These are phyloP conservation scores for Fremontodendron californicum DNA, from an alignment of 345 rosid genomes.

Conservation along the genomic window DNA sequence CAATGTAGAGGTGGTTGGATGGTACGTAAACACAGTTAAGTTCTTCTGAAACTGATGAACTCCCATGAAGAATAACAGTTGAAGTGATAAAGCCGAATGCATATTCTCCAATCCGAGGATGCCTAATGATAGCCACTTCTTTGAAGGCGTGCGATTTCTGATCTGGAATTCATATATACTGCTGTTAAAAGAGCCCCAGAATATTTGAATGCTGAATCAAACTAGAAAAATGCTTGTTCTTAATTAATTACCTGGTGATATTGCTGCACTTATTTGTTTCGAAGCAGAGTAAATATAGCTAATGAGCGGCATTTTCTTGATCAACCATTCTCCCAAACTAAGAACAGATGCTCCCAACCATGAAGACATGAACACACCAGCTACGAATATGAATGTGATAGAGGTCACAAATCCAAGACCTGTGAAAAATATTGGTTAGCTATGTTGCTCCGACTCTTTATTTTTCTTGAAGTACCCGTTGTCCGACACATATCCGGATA, in stretches of 20 bases:
- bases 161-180: conserved; percentile 35
- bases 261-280: conserved; percentile 73
- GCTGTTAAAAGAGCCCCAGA: not conserved
- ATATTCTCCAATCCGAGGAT: conserved; percentile 63
- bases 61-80: conserved; percentile 50
- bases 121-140: conserved; percentile 70
- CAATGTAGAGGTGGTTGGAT: conserved; percentile 65
- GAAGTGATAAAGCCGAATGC: conserved; percentile 72
- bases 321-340: conserved; percentile 66
- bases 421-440: conserved; percentile 13
- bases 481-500: too few species aligned
- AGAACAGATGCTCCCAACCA: conserved; percentile 79
- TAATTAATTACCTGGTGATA: conserved; percentile 50
- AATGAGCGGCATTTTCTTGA: conserved; percentile 68
- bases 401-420: conserved; percentile 75
- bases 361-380: conserved; percentile 71
- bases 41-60: conserved; percentile 54
- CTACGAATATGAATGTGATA: conserved; percentile 60
- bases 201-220: not conserved
- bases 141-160: conserved; percentile 70
- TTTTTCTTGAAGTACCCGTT: too few species aligned
- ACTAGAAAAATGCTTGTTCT: conserved; percentile 2
- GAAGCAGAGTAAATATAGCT: conserved; percentile 76
- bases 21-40: conserved; percentile 67
- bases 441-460: too few species aligned